Conservation (phyloP, 352 stramenopile species). For the Peronospora farinosa region DNA sequence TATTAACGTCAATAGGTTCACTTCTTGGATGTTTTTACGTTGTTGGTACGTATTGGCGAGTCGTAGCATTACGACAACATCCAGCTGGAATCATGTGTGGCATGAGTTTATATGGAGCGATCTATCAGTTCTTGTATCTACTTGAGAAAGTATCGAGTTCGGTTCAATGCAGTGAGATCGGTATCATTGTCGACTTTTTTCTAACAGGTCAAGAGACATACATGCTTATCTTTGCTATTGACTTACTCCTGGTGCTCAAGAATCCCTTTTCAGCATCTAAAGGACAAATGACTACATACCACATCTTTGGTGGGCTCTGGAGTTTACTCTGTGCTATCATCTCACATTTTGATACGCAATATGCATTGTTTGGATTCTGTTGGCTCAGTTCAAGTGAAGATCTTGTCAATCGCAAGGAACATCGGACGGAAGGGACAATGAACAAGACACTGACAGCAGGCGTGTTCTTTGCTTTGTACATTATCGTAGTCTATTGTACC, state of each 20-base stretch:
- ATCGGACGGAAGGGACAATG: conserved; percentile 12
- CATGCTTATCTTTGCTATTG: conserved; percentile 86
- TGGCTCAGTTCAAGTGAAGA: conserved; percentile 64
- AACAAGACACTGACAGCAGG: conserved; percentile 50
- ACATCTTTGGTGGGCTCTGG: conserved; percentile 64
- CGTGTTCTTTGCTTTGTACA: conserved; percentile 80
- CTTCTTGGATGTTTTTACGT: conserved; percentile 76
- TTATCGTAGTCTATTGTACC: conserved; percentile 73
- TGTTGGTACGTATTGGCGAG: conserved; percentile 59
- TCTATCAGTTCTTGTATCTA: conserved; percentile 80
- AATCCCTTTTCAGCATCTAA: conserved; percentile 83
- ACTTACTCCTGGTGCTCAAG: conserved; percentile 73
- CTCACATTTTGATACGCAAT: conserved; percentile 67
- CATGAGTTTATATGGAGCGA: conserved; percentile 76
- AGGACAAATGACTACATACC: conserved; percentile 76
- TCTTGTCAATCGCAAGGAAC: conserved; percentile 16
- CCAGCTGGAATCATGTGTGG: conserved; percentile 83
- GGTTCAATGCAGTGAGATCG: conserved; percentile 51
- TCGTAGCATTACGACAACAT: conserved; percentile 64
- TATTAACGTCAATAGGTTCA: conserved; percentile 60
- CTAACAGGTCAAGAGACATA: conserved; percentile 82
- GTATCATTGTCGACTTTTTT: conserved; percentile 73
- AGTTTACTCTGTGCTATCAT: conserved; percentile 62
- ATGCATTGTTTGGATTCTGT: conserved; percentile 77
- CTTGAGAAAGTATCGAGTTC: conserved; percentile 41